Evolutionary conservation across 2,329 filamentous ascomycete species (phyloP).

Genomic region (Pyricularia pennisetigena): DNA sequence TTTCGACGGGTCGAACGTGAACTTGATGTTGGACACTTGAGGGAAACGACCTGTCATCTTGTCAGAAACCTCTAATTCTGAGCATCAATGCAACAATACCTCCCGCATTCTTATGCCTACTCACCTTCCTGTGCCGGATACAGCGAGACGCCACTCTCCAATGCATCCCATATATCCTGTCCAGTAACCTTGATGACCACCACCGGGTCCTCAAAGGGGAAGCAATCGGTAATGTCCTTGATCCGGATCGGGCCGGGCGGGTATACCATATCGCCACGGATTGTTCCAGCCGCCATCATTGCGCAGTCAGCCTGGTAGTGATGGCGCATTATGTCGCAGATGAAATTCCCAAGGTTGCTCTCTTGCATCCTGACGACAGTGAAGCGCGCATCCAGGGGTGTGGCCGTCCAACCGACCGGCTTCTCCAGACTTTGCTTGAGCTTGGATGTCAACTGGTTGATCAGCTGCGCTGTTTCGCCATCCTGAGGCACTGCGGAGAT

Average conservation of each 20-base stretch:
- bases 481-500: constrained; percentile 60
- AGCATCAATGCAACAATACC: constrained; percentile 1
- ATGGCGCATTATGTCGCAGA: constrained; percentile 82
- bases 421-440: constrained; percentile 72
- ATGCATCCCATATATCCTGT: constrained; percentile 61
- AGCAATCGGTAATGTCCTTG: constrained; percentile 79
- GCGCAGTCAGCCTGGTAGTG: constrained; percentile 75
- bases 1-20: constrained; percentile 58
- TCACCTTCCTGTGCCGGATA: constrained; percentile 73
- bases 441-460: constrained; percentile 59
- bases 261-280: constrained; percentile 82
- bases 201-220: constrained; percentile 86
- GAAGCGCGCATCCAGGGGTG: constrained; percentile 78
- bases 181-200: constrained; percentile 67
- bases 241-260: constrained; percentile 67
- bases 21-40: constrained; percentile 76
- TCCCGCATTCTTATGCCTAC: not conserved
- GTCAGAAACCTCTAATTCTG: not conserved
- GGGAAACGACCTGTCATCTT: constrained; percentile 52
- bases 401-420: constrained; percentile 72
- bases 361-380: constrained; percentile 68
- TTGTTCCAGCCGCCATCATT: constrained; percentile 77
- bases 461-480: constrained; percentile 46
- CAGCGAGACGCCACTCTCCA: constrained; percentile 74
- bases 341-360: constrained; percentile 82